Conservation (phyloP, 371 early-diverging fungal genomes). For the Lichtheimia corymbifera region DNA sequence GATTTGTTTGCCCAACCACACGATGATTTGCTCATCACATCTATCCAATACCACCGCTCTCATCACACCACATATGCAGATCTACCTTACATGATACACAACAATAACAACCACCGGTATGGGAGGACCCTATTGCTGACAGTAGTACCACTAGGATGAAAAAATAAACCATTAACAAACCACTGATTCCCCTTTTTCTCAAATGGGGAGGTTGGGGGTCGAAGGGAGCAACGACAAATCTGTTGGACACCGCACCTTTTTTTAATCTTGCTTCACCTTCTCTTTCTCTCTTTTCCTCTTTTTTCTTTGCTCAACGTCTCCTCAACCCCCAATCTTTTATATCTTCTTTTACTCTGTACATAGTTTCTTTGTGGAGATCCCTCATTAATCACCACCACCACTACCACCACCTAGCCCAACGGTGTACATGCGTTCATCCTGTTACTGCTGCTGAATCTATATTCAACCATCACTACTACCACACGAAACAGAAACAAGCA, state of each 20-base stretch:
- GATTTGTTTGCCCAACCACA: not conserved
- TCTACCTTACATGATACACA: too few relatives aligned
- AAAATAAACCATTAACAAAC: too few relatives aligned
- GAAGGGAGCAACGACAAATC: not conserved
- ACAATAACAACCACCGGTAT: too few relatives aligned
- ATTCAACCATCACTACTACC: too few relatives aligned
- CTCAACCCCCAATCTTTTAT: slow-evolving; percentile 6
- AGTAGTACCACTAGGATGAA: too few relatives aligned
- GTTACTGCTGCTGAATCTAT: too few relatives aligned
- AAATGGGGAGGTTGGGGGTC: not conserved
- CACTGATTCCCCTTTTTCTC: slow-evolving; percentile 15
- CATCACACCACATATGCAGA: too few relatives aligned
- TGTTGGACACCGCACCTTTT: slow-evolving; percentile 3
- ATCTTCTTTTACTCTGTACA: slow-evolving; percentile 13
- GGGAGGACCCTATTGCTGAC: too few relatives aligned
- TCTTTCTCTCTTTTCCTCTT: slow-evolving; percentile 14
- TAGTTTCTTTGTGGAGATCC: slow-evolving; percentile 6
- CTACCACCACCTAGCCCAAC: too few relatives aligned
- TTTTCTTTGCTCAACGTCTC: slow-evolving; percentile 2
- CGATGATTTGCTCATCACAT: not conserved
- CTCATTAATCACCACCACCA: not conserved
- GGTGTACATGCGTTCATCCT: too few relatives aligned
- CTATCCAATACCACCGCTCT: too few relatives aligned
- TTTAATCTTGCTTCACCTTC: not conserved
- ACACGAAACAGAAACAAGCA: not conserved